phyloP scores from a whole-genome alignment of 2,329 filamentous ascomycete species.

The Botrytis elliptica region DNA sequence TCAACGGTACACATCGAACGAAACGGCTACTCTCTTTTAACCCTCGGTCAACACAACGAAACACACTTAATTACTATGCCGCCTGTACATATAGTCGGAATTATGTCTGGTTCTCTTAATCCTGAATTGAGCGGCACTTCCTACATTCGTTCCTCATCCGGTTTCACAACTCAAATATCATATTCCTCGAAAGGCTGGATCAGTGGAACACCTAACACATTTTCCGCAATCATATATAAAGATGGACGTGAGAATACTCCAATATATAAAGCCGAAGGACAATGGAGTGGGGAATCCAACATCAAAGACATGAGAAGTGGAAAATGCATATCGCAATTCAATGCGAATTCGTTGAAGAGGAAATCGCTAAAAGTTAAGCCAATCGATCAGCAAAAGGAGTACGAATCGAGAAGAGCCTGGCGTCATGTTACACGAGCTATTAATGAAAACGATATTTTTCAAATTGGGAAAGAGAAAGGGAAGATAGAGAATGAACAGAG shows the following conservation, averaged over 20 bases:
- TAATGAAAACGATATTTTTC: slow-evolving; percentile 76
- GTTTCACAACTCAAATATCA: slow-evolving; percentile 85
- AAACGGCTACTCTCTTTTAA: slow-evolving; percentile 82
- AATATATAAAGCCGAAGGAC: slow-evolving; percentile 78
- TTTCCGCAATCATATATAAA: slow-evolving; percentile 71
- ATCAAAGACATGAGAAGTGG: slow-evolving; percentile 65
- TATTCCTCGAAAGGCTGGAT: slow-evolving; percentile 93
- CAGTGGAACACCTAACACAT: slow-evolving; percentile 89
- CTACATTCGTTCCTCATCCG: slow-evolving; percentile 81
- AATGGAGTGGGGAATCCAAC: slow-evolving; percentile 81
- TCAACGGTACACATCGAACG: slow-evolving; percentile 93
- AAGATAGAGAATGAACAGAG: slow-evolving; percentile 90
- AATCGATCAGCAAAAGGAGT: slow-evolving; percentile 75
- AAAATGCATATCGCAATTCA: slow-evolving; percentile 57
- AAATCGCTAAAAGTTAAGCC: slow-evolving; percentile 70
- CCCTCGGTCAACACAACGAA: slow-evolving; percentile 57
- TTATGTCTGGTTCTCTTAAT: slow-evolving; percentile 81
- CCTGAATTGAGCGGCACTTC: slow-evolving; percentile 84
- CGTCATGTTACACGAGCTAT: slow-evolving; percentile 79
- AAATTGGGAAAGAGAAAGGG: slow-evolving; percentile 73
- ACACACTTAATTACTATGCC: slow-evolving; percentile 90
- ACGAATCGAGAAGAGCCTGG: slow-evolving; percentile 88
- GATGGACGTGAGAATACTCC: slow-evolving; percentile 65
- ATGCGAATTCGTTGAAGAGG: slow-evolving; percentile 54
- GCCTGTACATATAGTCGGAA: slow-evolving; percentile 84